These are phyloP conservation scores for Cystoisospora suis DNA, from an alignment of 169 alveolate species.

Conservation along the genomic window DNA sequence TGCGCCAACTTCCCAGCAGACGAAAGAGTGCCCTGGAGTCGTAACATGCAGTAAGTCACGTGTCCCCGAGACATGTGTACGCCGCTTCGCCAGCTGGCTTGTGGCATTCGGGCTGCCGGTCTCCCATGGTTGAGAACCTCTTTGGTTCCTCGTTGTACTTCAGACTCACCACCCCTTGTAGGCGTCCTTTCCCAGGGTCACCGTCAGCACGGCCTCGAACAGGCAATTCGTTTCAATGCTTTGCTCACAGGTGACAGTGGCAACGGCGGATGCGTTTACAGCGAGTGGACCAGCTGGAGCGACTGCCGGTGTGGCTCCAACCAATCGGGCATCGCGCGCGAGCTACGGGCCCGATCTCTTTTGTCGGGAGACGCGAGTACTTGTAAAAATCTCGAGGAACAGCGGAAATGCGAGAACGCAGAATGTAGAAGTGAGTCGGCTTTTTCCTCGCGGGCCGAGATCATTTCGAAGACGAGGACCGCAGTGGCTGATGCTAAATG, in stretches of 20 bases:
- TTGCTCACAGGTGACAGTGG: slow-evolving; percentile 8
- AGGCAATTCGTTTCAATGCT: background rate
- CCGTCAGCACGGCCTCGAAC: no score
- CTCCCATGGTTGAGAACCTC: no score
- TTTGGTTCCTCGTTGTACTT: no score
- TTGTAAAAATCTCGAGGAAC: slow-evolving; percentile 35
- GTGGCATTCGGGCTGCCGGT: no score
- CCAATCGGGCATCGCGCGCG: background rate
- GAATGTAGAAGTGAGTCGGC: no score
- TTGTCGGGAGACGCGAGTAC: background rate
- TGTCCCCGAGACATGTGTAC: no score
- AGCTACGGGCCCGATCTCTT: background rate
- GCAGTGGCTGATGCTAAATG: no score
- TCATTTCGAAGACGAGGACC: no score
- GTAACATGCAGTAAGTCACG: slow-evolving; percentile 3
- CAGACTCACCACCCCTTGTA: no score
- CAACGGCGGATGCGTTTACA: slow-evolving; percentile 45
- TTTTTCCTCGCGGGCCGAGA: no score
- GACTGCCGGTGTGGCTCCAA: background rate
- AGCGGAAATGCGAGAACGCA: background rate
- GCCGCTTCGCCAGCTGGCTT: no score
- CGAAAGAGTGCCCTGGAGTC: slow-evolving; percentile 1
- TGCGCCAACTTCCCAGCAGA: background rate
- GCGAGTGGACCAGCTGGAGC: slow-evolving; percentile 53
- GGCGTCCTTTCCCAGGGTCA: no score